These are phyloP conservation scores for Candolleomyces eurysporus DNA, from an alignment of 768 basidiomycete genomes.

Conservation along the genomic window DNA sequence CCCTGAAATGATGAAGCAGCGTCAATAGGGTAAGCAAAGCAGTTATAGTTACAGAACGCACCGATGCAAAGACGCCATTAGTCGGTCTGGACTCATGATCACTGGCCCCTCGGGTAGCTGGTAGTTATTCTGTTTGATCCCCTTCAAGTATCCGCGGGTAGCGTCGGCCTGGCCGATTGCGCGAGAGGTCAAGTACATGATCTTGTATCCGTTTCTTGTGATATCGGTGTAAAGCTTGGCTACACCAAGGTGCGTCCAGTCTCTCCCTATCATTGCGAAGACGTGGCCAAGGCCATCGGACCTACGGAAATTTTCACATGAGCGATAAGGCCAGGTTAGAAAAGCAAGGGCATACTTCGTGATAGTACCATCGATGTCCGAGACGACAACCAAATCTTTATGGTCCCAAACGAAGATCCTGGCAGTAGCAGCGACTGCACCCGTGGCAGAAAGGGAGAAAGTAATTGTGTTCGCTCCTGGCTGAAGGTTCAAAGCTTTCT, in stretches of 20 bases:
- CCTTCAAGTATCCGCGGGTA: constrained; percentile 90
- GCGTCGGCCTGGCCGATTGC: constrained; percentile 98
- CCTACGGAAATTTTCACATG: constrained; percentile 36
- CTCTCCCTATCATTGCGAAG: constrained; percentile 95
- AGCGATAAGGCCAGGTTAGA: background rate
- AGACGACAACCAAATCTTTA: constrained; percentile 87
- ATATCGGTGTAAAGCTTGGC: constrained; percentile 98
- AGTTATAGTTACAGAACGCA: constrained; percentile 29
- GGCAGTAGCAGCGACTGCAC: constrained; percentile 81
- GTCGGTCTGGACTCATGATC: constrained; percentile 95
- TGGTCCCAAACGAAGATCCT: constrained; percentile 95
- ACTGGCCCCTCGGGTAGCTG: constrained; percentile 98
- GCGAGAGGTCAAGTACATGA: constrained; percentile 95
- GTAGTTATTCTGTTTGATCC: constrained; percentile 94
- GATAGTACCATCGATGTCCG: constrained; percentile 98
- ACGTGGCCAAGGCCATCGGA: constrained; percentile 96
- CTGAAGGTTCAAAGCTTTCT: constrained; percentile 86
- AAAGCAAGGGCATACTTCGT: constrained; percentile 70
- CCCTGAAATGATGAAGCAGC: constrained; percentile 44
- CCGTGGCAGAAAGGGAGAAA: constrained; percentile 86
- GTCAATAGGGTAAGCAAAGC: background rate
- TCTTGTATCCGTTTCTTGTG: constrained; percentile 91
- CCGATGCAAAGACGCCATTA: constrained; percentile 95
- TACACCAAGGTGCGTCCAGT: constrained; percentile 97
- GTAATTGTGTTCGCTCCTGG: constrained; percentile 89